Conservation (phyloP, 305 asterid species). For the Fraxinus sp. region DNA sequence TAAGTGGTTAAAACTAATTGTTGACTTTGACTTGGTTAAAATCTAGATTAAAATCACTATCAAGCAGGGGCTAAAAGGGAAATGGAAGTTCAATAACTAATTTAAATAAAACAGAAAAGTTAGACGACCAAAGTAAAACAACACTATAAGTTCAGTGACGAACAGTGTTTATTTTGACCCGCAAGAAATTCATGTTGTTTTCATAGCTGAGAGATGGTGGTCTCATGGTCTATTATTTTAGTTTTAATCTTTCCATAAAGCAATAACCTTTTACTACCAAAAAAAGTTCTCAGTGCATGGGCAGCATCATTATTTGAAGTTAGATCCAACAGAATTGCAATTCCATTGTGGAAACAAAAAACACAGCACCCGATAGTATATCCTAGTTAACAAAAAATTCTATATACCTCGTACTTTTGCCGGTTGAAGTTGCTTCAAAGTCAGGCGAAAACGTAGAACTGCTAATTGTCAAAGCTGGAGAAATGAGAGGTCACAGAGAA, state of each 20-base stretch:
- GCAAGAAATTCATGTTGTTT: neutral
- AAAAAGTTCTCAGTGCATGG: neutral
- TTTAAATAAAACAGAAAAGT: neutral
- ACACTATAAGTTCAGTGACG: neutral
- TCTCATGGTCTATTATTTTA: neutral
- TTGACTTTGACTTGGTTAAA: no score
- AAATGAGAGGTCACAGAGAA: slow-evolving; percentile 19
- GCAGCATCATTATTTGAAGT: neutral
- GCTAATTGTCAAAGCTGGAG: slow-evolving; percentile 22
- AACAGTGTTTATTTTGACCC: neutral
- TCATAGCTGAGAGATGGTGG: neutral
- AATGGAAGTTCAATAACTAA: neutral
- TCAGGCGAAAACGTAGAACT: neutral
- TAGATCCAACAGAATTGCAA: neutral
- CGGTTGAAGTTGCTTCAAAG: slow-evolving; percentile 16
- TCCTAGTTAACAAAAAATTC: neutral
- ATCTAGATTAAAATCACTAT: no score
- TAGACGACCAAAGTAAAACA: neutral
- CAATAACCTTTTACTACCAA: neutral
- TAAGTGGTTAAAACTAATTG: no score
- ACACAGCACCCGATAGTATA: neutral
- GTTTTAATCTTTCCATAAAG: neutral
- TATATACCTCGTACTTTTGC: slow-evolving; percentile 14
- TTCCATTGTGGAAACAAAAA: neutral
- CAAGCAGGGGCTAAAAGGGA: neutral